Base-by-base conservation (phyloP, 2,329 filamentous ascomycete genomes). In the Eutypella sp. region DNA sequence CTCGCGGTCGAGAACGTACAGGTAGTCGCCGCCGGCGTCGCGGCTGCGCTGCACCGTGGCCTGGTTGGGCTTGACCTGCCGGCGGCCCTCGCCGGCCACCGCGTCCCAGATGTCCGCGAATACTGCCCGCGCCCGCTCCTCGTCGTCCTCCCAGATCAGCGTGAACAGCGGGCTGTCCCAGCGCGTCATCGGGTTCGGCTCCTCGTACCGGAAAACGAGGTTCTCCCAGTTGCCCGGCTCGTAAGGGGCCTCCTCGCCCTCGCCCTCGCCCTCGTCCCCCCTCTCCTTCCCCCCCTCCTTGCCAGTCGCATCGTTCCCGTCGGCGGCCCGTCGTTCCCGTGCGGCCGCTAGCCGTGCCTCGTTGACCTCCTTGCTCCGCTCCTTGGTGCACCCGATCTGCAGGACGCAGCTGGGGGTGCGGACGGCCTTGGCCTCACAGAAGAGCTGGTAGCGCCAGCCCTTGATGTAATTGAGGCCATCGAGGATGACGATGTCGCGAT, bases 401-500 rank as follows among this genome's bases (percentile, higher is more conserved):
- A 93, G 71, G 46, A 93, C 81, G 58, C 85, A 90, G 65, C 79
- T 86, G 3, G 85, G 80, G 3, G 88, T 93, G 51, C 83, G 72
- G 44, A 87, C 70, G 40, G 88, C 88, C 67, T 93, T 93, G 31
- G 88, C 82, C 67, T 93, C 88, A 69, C 88, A 92, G 65, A 85
- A 85, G 19, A 95, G 72, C 71, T 95, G 88, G 64, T 95, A 95
- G 41, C 89, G 77, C 79, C 87, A 93, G 31, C 88, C 89, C 66
- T 93, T 93, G 69, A 95, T 95, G 67, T 93, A 95, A 67, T 93
- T 93, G 49, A 88, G 70, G 1, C 84, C 82, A 62, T 95, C 88
- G 15, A 89, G 79, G 40, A 95, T 80, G 43, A 93, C 86, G 47
- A 95, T 82, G 59, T 89, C 85, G 57, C 81, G 81, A 46, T 82